Base-by-base conservation (phyloP, 345 rosid genomes). In the Citropsis articulata region DNA sequence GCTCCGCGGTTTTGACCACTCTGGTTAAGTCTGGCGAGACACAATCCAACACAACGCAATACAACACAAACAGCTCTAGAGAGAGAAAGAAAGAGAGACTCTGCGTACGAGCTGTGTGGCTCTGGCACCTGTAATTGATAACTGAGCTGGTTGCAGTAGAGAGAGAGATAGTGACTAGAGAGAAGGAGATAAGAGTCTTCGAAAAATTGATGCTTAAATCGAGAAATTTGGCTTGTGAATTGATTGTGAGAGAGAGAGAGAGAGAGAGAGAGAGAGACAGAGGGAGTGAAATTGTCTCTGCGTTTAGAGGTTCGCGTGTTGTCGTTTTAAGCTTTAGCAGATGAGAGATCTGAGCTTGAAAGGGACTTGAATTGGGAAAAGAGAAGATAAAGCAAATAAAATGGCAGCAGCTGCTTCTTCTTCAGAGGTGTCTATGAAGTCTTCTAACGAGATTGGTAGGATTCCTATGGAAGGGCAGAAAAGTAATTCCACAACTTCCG, bases 301-400 rank as follows among this genome's bases (percentile, higher is more conserved):
- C 40, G 56, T 33, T 27, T 59, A 16, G 5, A 38, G n/a, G 9
- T 3, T 56, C 10, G 22, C 10, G 74, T 36, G 66, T 59, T 16
- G 19, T 24, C 9, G 57, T 21, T 35, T 10, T 57, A 10, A 35
- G 79, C 57, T 13, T 66, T 70, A 77, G 33, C 84, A 70, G 82
- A 81, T 84, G 91, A 87, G 87, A 89, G 92, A 90, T 91, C 92
- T 84, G 90, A 82, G 89, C 31, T 78, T 55, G 5, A 59, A 12
- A 21, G 13, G 31, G 66, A 71, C 33, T 64, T 75, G 40, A 64
- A 65, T 50, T 31, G 62, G 27, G 6, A 40, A 40, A 74, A 18
- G 30, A 2, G 33, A 53, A 31, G 4, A 27, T 25, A 13, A 57
- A 14, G 50, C 50, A 45, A 30, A 71, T 53, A 42, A 38, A 22